Evolutionary conservation across 2,329 filamentous ascomycete species (phyloP), one percentile per base, ranked within the genome.

Genomic region (Fusarium ambrosium): DNA sequence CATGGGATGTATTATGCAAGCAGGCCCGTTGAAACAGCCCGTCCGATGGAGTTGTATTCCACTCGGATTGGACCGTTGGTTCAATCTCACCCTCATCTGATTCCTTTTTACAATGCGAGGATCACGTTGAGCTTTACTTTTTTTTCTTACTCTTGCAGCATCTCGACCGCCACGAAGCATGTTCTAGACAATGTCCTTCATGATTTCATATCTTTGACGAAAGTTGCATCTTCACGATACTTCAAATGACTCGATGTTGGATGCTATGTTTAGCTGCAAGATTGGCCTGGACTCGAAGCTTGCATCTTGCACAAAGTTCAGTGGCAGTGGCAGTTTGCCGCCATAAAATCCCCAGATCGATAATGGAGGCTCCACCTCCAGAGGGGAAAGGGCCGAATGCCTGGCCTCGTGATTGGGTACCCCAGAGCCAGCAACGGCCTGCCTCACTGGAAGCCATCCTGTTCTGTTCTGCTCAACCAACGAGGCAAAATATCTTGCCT

Each of bases 341-440:
- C 43, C 29, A 27, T n/a, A 48, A 75, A 68, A 68, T 4, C 75
- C 76, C 76, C 76, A 75, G 76, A 78, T 75, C 66, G 66, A 77
- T 77, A 76, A 75, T 61, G 60, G 59, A 32, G 20, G 59, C 58
- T 53, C 64, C 64, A 74, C 64, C 51, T 62, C 24, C 56, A 36
- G 45, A 24, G 64, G 73, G 70, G 74, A 74, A 78, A 78, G 76
- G 76, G 53, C 76, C 76, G 76, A 78, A 67, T 77, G 62, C 43
- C 16, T 66, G 55, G 61, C 64, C 71, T 66, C 67, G 60, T 77
- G 71, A 78, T 78, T 78, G 76, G 75, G 3, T 9, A n/a, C 32
- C 61, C 39, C 56, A 45, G 41, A 45, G n/a, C 41, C 41, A 45
- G 20, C 41, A 22, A 45, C 41, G 3, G 41, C 41, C 13, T 34